Base-by-base conservation (phyloP, 2,329 filamentous ascomycete species). In the Microdochium nivale region DNA sequence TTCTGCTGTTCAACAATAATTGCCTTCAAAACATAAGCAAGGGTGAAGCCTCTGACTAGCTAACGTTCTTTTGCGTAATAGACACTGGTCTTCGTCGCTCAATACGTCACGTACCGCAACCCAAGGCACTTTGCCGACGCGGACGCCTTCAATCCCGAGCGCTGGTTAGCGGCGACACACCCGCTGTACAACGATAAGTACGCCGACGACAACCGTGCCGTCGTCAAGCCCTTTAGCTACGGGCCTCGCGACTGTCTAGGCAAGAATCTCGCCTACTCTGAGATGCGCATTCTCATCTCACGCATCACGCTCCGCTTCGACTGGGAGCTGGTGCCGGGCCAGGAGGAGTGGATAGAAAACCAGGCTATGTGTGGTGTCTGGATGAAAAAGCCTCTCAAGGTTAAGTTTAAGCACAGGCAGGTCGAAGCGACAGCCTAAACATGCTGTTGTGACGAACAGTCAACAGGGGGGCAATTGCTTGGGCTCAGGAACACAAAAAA, bases 191-290 rank as follows among this genome's bases (percentile, higher is more conserved):
- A 37, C 54, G 3, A 54, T 53, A 9, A 14, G 7, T 73, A 65
- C 54, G 57, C 56, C 35, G 55, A 54, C 13, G 71, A 73, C 49
- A 60, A 55, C 10, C 58, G 64, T 24, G 63, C 65, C 1, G 64
- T 61, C 19, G 58, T 69, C 55, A 65, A 70, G 57, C 65, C 70
- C 23, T 70, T 73, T 53, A 60, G 61, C 48, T 47, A 62, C 2
- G 68, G 71, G 3, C 67, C 70, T 25, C 55, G 70, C 16, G 70
- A 70, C 47, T 73, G 70, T 48, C 59, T 72, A 32, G 70, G 70
- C 14, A 60, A 61, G 53, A 72, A 71, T 68, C 69, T 47, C 21
- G 43, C 43, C 7, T 47, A 47, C 23, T 3, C 19, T 7, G 43
- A 47, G 43, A 47, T 47, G 43, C 43, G 43, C 23, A 14, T 47